phyloP scores from a whole-genome alignment of 73 alveolate species.

The Paramecium sonneborni region DNA sequence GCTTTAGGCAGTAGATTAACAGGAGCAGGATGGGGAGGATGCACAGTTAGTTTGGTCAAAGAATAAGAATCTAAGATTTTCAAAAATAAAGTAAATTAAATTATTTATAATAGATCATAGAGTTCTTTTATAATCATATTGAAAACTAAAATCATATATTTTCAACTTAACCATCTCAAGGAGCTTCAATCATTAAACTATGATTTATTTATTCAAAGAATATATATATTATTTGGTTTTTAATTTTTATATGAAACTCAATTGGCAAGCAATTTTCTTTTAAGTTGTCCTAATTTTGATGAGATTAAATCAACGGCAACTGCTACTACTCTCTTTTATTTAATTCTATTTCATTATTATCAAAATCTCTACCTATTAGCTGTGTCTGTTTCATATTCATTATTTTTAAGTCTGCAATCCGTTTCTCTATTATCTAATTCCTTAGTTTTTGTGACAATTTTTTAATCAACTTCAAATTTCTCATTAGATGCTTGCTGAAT shows the following conservation, averaged over 20 bases:
- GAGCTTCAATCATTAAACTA: not conserved
- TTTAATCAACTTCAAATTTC: slow-evolving; percentile 38
- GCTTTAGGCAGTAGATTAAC: slow-evolving; percentile 91
- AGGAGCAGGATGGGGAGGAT: slow-evolving; percentile 98
- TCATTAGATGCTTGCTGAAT: slow-evolving; percentile 16
- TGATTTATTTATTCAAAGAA: not conserved
- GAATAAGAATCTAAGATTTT: not conserved
- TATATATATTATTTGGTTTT: not conserved
- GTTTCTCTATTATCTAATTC: slow-evolving; percentile 42
- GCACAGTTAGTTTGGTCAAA: slow-evolving; percentile 75
- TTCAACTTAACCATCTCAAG: slow-evolving; percentile 12
- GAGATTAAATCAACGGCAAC: slow-evolving; percentile 56
- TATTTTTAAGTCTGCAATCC: slow-evolving; percentile 49
- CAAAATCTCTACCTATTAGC: not conserved
- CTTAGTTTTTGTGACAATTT: not conserved
- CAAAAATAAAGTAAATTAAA: not conserved
- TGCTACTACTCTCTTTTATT: slow-evolving; percentile 29
- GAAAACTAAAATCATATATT: not conserved
- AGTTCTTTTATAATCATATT: not conserved
- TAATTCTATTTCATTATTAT: not conserved
- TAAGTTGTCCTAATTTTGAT: slow-evolving; percentile 41
- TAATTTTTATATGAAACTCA: not conserved
- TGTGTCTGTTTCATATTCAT: slow-evolving; percentile 18
- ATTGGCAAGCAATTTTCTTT: slow-evolving; percentile 25
- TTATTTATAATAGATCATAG: not conserved